A percentile compares a stretch with the other conserved stretches of the same genome.
Conservation (phyloP, 1,139 yeast species). For the Neolecta irregularis region DNA sequence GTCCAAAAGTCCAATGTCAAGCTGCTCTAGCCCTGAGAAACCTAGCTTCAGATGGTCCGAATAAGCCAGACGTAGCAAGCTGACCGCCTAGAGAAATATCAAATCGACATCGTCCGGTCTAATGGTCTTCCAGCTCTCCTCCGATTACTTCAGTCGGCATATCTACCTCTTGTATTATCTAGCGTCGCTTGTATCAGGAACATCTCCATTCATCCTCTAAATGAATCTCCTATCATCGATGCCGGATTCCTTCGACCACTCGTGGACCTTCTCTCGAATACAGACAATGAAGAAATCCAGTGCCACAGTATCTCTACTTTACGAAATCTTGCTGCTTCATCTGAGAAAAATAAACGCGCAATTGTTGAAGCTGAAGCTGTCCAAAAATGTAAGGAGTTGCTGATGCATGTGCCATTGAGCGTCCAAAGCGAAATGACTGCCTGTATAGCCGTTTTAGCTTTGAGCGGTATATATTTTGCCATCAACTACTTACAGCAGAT, state of each 20-base stretch:
- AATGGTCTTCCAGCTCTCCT: constrained; percentile 91
- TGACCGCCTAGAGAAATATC: constrained; percentile 40
- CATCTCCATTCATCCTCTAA: constrained; percentile 88
- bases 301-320: constrained; percentile 94
- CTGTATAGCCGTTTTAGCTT: constrained; percentile 87
- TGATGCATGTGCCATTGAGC: constrained; percentile 65
- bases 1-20: constrained; percentile 92
- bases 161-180: constrained; percentile 83
- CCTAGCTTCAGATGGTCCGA: constrained; percentile 73
- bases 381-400: constrained; percentile 78
- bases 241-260: constrained; percentile 89
- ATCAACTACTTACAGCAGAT: constrained; percentile 21
- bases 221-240: constrained; percentile 86
- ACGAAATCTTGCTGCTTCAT: constrained; percentile 88
- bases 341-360: constrained; percentile 83
- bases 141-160: constrained; percentile 70
- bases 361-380: constrained; percentile 93
- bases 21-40: constrained; percentile 92
- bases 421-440: constrained; percentile 89
- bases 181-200: constrained; percentile 97
- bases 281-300: constrained; percentile 87
- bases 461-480: constrained; percentile 38
- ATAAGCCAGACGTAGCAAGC: not conserved
- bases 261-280: constrained; percentile 67
- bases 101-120: constrained; percentile 85